These are phyloP conservation scores for Dioscorea alata DNA, from an alignment of 106 monocot species.

Conservation along the genomic window DNA sequence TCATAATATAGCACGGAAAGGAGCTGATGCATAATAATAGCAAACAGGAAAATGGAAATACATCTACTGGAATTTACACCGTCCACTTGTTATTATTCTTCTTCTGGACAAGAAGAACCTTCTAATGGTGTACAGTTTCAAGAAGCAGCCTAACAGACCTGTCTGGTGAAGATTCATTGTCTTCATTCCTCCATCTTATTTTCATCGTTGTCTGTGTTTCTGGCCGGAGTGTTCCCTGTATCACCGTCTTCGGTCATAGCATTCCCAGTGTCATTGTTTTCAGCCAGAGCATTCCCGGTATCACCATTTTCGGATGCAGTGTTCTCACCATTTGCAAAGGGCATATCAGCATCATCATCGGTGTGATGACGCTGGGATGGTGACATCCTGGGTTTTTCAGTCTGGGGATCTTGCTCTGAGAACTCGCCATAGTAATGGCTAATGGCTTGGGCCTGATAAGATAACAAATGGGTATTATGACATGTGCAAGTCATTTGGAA, in stretches of 20 bases:
- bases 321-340: conserved; percentile 14
- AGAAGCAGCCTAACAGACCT: too few relatives aligned
- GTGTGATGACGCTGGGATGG: not conserved
- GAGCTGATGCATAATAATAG: too few relatives aligned
- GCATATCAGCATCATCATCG: conserved; percentile 28
- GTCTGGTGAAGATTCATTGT: not conserved
- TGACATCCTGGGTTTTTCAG: conserved; percentile 14
- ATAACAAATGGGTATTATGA: not conserved
- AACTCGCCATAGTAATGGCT: conserved; percentile 27
- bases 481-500: too few relatives aligned
- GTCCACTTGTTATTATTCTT: too few relatives aligned
- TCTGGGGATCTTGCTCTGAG: conserved; percentile 6
- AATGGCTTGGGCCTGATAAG: conserved; percentile 42
- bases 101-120: too few relatives aligned
- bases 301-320: conserved; percentile 9
- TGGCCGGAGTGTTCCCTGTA: too few relatives aligned
- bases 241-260: conserved; percentile 9
- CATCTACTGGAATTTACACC: too few relatives aligned
- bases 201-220: not conserved
- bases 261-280: not conserved
- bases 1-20: too few relatives aligned
- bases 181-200: conserved; percentile 20
- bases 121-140: too few relatives aligned
- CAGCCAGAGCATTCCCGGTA: too few relatives aligned
- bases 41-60: too few relatives aligned